Evolutionary conservation across 352 stramenopile species (phyloP).

Genomic region (Elongisporangium anandrum): DNA sequence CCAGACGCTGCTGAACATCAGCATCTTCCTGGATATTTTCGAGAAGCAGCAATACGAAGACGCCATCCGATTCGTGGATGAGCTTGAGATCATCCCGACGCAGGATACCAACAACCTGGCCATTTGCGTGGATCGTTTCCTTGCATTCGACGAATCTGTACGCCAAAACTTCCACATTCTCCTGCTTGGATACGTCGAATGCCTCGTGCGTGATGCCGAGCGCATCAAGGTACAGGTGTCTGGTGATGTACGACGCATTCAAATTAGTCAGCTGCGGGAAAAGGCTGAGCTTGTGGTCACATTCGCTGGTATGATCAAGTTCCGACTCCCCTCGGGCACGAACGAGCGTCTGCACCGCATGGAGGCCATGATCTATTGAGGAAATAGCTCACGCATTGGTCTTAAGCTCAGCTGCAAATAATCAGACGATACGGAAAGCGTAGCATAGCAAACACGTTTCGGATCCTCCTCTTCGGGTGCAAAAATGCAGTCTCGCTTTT

Average conservation of each 20-base stretch:
- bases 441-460: too few relatives aligned
- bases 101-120: constrained; percentile 53
- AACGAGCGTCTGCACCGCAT: constrained; percentile 85
- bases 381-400: too few relatives aligned
- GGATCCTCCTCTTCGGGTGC: constrained; percentile 19
- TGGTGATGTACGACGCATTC: constrained; percentile 45
- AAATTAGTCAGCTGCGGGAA: constrained; percentile 45
- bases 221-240: constrained; percentile 65
- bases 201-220: constrained; percentile 78
- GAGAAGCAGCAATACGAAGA: constrained; percentile 81
- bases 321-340: constrained; percentile 71
- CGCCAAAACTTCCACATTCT: constrained; percentile 84
- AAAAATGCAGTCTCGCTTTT: constrained; percentile 9
- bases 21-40: constrained; percentile 82
- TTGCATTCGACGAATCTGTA: constrained; percentile 75
- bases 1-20: constrained; percentile 84
- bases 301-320: constrained; percentile 88
- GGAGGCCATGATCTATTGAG: constrained; percentile 86
- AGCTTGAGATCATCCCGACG: constrained; percentile 66
- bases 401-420: constrained; percentile 3
- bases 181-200: constrained; percentile 85
- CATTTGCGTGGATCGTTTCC: constrained; percentile 79
- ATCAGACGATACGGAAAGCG: constrained; percentile 8
- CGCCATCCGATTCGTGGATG: constrained; percentile 80
- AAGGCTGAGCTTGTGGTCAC: constrained; percentile 84